phyloP scores from a whole-genome alignment of 2,329 filamentous ascomycete genomes.

The Diaporthe australafricana region DNA sequence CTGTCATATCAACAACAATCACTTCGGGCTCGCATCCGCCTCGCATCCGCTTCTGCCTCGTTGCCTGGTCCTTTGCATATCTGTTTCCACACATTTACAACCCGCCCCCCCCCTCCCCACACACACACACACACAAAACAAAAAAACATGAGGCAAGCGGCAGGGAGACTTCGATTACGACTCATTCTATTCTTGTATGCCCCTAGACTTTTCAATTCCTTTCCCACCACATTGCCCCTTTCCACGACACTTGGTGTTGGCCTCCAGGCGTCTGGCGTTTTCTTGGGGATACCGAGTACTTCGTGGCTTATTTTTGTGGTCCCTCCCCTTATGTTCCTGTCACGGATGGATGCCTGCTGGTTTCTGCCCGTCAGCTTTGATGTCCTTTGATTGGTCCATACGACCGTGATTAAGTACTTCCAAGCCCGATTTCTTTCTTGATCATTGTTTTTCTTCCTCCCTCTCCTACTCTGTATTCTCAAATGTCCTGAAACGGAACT shows the following conservation, averaged over 20 bases:
- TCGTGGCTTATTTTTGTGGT: neutral
- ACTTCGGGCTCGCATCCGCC: neutral
- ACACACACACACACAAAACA: neutral
- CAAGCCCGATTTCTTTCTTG: neutral
- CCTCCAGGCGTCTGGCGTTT: neutral
- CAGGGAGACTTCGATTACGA: neutral
- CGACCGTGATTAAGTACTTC: neutral
- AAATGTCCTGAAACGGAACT: no score
- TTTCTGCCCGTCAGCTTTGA: neutral
- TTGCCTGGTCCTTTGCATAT: slow-evolving; percentile 4
- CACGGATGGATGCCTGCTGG: neutral
- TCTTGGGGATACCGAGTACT: neutral
- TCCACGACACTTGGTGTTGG: no score
- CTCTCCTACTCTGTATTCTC: neutral
- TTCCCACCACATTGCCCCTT: neutral
- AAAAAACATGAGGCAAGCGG: neutral
- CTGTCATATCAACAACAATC: neutral
- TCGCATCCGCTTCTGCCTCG: slow-evolving; percentile 23
- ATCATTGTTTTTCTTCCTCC: neutral
- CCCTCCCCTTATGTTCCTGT: no score
- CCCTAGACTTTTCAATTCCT: neutral
- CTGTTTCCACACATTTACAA: neutral
- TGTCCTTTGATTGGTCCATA: neutral
- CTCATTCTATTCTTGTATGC: slow-evolving; percentile 19
- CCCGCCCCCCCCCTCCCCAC: neutral